Percentiles rank a stretch among this genome's conserved stretches.
Evolutionary conservation across 1,284 basidiomycete species (phyloP).

Genomic region (Coniophora puteana): DNA sequence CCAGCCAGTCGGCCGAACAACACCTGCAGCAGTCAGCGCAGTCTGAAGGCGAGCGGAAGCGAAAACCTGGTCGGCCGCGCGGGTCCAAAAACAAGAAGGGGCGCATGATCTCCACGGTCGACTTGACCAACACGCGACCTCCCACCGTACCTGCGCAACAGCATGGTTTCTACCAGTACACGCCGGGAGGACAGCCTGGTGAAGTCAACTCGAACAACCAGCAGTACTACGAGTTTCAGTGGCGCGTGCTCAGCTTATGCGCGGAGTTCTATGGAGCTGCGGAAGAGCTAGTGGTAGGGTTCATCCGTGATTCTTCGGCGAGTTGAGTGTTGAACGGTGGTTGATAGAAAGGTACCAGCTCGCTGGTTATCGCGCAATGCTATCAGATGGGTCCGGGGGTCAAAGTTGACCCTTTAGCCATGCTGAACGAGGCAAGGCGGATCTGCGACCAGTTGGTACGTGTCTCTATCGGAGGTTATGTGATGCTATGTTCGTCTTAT

Average conservation of each 20-base stretch:
- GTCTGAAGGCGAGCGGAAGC: conserved; percentile 41
- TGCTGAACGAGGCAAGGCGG: conserved; percentile 72
- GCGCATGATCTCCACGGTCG: conserved; percentile 29
- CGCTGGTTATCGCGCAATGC: conserved; percentile 72
- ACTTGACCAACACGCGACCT: conserved; percentile 18
- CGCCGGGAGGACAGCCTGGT: conserved; percentile 25
- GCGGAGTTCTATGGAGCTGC: conserved; percentile 81
- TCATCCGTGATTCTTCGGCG: conserved; percentile 11
- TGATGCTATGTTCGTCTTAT: conserved; percentile 1
- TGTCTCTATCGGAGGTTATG: conserved; percentile 11
- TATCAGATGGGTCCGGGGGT: conserved; percentile 67
- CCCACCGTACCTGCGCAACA: conserved; percentile 10
- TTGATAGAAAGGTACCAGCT: conserved; percentile 64
- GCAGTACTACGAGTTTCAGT: conserved; percentile 80
- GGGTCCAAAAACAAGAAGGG: conserved; percentile 70
- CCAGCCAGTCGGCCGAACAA: neutral
- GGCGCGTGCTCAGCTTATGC: conserved; percentile 76
- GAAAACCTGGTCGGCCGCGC: conserved; percentile 67
- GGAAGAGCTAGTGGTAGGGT: conserved; percentile 74
- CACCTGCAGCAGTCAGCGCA: neutral
- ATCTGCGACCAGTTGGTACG: conserved; percentile 72
- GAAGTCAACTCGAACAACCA: conserved; percentile 65
- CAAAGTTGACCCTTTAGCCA: conserved; percentile 67
- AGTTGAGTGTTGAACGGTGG: conserved; percentile 9
- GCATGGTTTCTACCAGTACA: conserved; percentile 27